These are phyloP conservation scores for Narthecium ossifragum DNA, from an alignment of 106 monocot genomes.

Conservation along the genomic window DNA sequence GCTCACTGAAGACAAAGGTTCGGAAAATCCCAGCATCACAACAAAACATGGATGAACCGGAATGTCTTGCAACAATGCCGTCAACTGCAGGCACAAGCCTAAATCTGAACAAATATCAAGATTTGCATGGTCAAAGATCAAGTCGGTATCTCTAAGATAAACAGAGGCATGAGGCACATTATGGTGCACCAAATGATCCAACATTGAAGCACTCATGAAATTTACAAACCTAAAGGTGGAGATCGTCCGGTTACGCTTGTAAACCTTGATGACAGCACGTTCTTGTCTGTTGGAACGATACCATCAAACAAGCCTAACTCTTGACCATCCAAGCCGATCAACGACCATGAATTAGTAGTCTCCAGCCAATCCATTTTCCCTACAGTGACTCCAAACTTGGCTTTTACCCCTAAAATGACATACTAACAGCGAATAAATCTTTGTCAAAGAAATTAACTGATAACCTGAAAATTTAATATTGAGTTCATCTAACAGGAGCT, in stretches of 20 bases:
- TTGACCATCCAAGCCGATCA: conserved; percentile 44
- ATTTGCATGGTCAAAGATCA: too few relatives aligned
- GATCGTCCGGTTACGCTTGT: conserved; percentile 29
- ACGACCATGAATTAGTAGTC: conserved; percentile 28
- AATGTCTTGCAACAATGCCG: conserved; percentile 34
- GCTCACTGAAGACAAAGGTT: conserved; percentile 52
- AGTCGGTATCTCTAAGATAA: too few relatives aligned
- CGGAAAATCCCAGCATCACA: conserved; percentile 74
- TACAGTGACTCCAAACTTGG: conserved; percentile 57
- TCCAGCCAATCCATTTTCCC: conserved; percentile 50
- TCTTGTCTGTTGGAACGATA: conserved; percentile 52
- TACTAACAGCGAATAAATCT: background rate
- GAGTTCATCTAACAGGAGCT: conserved; percentile 3
- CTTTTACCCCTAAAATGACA: conserved; percentile 34
- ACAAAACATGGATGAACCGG: conserved; percentile 63
- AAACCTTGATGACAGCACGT: conserved; percentile 45
- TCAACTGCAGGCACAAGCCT: conserved; percentile 25
- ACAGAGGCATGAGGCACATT: too few relatives aligned
- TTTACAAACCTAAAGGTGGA: conserved; percentile 61
- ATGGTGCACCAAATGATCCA: too few relatives aligned
- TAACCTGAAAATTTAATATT: too few relatives aligned
- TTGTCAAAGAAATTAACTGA: background rate
- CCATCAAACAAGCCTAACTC: conserved; percentile 48
- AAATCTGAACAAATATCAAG: conserved; percentile 49
- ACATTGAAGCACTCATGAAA: too few relatives aligned